phyloP scores from a whole-genome alignment of 2,329 filamentous ascomycete genomes.

The Penicillium hesseltinei region DNA sequence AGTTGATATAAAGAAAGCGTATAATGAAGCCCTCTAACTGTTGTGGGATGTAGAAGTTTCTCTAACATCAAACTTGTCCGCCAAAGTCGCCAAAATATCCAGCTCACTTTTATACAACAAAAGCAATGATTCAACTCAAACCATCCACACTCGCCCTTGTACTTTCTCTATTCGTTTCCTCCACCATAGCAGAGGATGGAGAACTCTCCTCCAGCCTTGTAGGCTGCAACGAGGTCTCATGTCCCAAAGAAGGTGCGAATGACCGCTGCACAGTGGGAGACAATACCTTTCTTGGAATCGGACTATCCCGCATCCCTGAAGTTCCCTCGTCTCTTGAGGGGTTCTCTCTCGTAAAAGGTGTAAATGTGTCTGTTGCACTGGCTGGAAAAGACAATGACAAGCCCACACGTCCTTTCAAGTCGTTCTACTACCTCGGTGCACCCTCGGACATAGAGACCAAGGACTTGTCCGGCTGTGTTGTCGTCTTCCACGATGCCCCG shows the following conservation, averaged over 20 bases:
- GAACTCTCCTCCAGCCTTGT: not conserved
- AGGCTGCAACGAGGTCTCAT: not conserved
- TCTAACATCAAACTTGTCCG: not conserved
- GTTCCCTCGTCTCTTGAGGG: not conserved
- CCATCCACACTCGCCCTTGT: not conserved
- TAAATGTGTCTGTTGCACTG: not conserved
- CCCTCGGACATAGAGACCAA: not conserved
- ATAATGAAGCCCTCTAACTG: not conserved
- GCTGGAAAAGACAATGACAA: conserved; percentile 1
- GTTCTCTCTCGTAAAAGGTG: not conserved
- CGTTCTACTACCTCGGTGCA: not conserved
- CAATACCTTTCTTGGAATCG: not conserved
- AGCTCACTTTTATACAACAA: not conserved
- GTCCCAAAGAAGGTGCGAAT: not conserved
- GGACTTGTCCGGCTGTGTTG: not conserved
- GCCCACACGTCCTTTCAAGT: not conserved
- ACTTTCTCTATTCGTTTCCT: not conserved
- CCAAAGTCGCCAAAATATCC: too few relatives aligned
- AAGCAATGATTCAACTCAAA: not conserved
- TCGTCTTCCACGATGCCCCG: not conserved
- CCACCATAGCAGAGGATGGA: not conserved
- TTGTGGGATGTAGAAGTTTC: too few relatives aligned
- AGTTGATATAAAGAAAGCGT: not conserved
- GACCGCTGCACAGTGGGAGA: not conserved
- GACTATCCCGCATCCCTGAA: not conserved